Base-by-base conservation (phyloP, 768 basidiomycete species). In the Lactarius pseudohatsudake region DNA sequence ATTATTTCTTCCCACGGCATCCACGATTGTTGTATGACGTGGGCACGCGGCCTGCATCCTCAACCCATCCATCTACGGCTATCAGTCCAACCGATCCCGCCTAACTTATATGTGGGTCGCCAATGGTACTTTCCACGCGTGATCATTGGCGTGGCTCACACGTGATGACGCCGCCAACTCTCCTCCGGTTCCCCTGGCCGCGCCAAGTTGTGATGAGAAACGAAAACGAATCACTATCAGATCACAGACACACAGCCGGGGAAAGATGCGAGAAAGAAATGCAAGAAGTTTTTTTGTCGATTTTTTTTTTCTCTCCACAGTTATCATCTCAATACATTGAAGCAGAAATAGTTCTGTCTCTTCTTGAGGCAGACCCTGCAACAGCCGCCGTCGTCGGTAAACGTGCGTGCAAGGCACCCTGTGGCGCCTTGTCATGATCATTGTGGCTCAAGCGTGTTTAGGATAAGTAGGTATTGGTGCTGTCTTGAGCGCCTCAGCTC, bases 341-440 rank as follows among this genome's bases (percentile, higher is more conserved):
- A 18, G 50, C 47, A 11, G 28, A 65, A 65, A 22, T 4, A 36
- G 59, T 5, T 38, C 26, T 36, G 43, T 65, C 64, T 61, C 54
- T 38, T 36, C 43, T 16, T 7, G 64, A 65, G 34, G 41, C 41
- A 59, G 6, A 26, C 20, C 9, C 26, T 40, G 36, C 10, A 26
- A 34, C 2, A 15, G 13, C 15, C 28, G 16, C 20, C 28, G 9
- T 36, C 45, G n/a, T 36, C 16, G 38, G 43, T 16, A 32, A 63
- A 63, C 62, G 62, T 63, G 62, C 43, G 62, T 34, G 41, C 36
- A 63, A 59, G 20, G 36, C n/a, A 56, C n/a, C 45, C 8, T 34
- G 34, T 50, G 65, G 57, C 58, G 58, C 28, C 13, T 26, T 26
- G 22, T 22, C 50, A 53, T 16, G 50, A 59, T 53, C 28, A 54